Conservation (phyloP, 2,329 filamentous ascomycete species). For the Cladosporium halotolerans region DNA sequence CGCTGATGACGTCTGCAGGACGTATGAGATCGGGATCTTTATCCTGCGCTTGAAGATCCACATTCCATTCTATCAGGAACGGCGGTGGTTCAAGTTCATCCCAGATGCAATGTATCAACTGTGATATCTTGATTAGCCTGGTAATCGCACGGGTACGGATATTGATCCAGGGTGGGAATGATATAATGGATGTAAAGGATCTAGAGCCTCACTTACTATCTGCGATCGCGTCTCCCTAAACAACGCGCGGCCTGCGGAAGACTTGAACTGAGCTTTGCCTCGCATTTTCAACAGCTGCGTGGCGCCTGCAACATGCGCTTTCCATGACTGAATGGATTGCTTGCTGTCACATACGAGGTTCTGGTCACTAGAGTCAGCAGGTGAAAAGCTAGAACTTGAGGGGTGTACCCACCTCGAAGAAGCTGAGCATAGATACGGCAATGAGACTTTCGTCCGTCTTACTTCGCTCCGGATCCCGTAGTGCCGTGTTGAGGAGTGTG, state of each 20-base stretch:
- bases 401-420: slow-evolving; percentile 29
- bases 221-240: slow-evolving; percentile 26
- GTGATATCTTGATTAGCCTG: too few relatives aligned
- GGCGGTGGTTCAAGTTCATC: slow-evolving; percentile 24
- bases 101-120: slow-evolving; percentile 26
- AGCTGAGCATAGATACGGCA: slow-evolving; percentile 31
- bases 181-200: neutral
- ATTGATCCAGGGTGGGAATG: neutral
- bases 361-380: slow-evolving; percentile 1
- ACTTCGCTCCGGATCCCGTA: slow-evolving; percentile 26
- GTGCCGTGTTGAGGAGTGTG: slow-evolving; percentile 27
- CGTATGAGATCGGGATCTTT: slow-evolving; percentile 9
- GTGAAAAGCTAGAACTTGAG: slow-evolving; percentile 3
- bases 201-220: slow-evolving; percentile 12
- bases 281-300: slow-evolving; percentile 31
- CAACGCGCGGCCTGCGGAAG: slow-evolving; percentile 19
- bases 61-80: slow-evolving; percentile 26
- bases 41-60: slow-evolving; percentile 18
- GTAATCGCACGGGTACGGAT: neutral
- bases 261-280: slow-evolving; percentile 26
- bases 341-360: slow-evolving; percentile 28
- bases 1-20: slow-evolving; percentile 21
- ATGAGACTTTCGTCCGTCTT: slow-evolving; percentile 30
- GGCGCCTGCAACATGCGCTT: slow-evolving; percentile 34
- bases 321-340: slow-evolving; percentile 31